phyloP scores from a whole-genome alignment of 805 yeast genomes.

The Maudiozyma pseudohumilis region DNA sequence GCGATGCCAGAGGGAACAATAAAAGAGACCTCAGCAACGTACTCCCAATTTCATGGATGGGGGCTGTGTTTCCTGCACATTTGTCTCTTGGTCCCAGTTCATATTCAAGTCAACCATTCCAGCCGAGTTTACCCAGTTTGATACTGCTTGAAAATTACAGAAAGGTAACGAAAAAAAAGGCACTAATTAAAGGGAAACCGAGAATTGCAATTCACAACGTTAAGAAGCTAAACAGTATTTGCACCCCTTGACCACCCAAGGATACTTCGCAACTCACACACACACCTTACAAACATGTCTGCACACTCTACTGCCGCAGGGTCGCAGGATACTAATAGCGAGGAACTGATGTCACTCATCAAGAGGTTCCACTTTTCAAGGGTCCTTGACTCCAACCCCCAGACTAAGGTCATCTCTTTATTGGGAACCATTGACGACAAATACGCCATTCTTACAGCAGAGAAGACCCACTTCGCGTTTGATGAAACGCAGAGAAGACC shows the following conservation, averaged over 20 bases:
- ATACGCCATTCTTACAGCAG: conserved; percentile 62
- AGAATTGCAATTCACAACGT: too few species aligned
- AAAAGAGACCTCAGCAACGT: too few species aligned
- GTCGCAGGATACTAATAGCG: neutral
- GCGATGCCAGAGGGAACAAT: too few species aligned
- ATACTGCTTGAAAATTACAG: neutral
- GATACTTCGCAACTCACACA: too few species aligned
- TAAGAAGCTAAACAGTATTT: neutral
- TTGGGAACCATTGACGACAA: conserved; percentile 56
- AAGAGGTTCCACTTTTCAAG: conserved; percentile 36
- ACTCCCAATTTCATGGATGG: too few species aligned
- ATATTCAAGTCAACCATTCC: too few species aligned
- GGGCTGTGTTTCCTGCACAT: too few species aligned
- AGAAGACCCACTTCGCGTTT: conserved; percentile 54
- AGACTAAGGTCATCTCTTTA: conserved; percentile 50
- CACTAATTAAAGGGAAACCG: neutral
- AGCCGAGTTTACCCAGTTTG: neutral
- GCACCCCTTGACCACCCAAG: neutral
- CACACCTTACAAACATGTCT: too few species aligned
- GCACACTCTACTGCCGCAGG: neutral
- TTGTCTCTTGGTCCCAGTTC: too few species aligned
- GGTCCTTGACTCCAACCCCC: conserved; percentile 50
- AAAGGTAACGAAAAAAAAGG: neutral
- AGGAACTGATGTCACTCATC: conserved; percentile 10
- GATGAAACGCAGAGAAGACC: conserved; percentile 15